Percentiles rank a stretch among this genome's conserved stretches.
Conservation (phyloP, 2,329 filamentous ascomycete species). For the Emmonsia crescens region DNA sequence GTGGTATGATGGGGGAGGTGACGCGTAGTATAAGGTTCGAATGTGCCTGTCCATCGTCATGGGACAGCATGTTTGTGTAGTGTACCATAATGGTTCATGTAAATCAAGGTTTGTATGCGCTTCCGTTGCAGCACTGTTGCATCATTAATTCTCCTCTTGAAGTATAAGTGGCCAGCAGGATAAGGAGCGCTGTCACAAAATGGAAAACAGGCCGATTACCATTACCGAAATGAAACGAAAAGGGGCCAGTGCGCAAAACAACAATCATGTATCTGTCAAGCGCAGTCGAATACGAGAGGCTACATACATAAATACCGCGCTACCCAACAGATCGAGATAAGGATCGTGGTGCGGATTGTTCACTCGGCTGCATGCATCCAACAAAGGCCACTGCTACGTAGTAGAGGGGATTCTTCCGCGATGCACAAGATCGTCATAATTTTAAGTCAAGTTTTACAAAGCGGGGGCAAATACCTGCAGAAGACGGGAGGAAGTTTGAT, state of each 20-base stretch:
- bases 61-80: neutral
- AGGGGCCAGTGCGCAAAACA: neutral
- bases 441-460: too few species aligned
- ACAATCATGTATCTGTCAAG: neutral
- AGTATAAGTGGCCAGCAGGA: neutral
- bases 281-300: neutral
- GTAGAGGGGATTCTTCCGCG: too few species aligned
- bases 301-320: too few species aligned
- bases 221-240: neutral
- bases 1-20: too few species aligned
- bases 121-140: neutral
- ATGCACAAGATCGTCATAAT: neutral
- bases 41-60: neutral
- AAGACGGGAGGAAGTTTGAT: neutral
- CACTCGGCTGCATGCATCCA: neutral
- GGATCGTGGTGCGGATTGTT: neutral
- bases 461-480: neutral
- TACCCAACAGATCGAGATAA: neutral
- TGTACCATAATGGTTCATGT: neutral
- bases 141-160: neutral
- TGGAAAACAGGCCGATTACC: neutral
- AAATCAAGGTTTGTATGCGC: neutral
- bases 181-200: neutral
- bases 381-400: neutral
- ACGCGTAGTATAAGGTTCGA: neutral